phyloP scores from a whole-genome alignment of 1,284 basidiomycete species.

The Bondarzewia mesenterica region DNA sequence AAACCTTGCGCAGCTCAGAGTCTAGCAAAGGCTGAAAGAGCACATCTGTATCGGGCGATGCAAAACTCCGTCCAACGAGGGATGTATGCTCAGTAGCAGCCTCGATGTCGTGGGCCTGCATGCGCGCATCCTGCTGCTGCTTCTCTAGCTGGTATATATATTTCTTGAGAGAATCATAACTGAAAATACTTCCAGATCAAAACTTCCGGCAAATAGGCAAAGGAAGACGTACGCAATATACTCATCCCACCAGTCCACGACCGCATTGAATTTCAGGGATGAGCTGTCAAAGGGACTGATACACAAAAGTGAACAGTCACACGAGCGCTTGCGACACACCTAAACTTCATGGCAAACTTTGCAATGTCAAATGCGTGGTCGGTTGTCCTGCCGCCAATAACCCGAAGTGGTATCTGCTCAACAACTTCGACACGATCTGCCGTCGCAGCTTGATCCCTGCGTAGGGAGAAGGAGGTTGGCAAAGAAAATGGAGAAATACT shows the following conservation, averaged over 20 bases:
- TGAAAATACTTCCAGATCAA: too few relatives aligned
- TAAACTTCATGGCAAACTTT: conserved; percentile 52
- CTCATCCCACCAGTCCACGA: conserved; percentile 91
- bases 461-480: neutral
- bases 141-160: conserved; percentile 80
- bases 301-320: neutral
- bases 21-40: conserved; percentile 75
- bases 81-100: conserved; percentile 46
- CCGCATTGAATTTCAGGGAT: conserved; percentile 88
- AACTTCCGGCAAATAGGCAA: neutral
- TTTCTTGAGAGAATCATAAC: conserved; percentile 85
- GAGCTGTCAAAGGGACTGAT: conserved; percentile 30
- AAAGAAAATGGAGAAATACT: neutral
- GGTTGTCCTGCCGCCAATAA: neutral
- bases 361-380: conserved; percentile 2
- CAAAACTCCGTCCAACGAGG: conserved; percentile 36
- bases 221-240: conserved; percentile 70
- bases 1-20: conserved; percentile 79
- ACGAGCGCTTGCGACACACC: conserved; percentile 23
- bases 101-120: conserved; percentile 53
- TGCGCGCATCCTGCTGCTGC: conserved; percentile 39
- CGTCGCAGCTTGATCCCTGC: neutral
- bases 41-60: conserved; percentile 33
- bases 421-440: neutral
- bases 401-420: neutral